A percentile compares a stretch with the other conserved stretches of the same genome.
These are phyloP conservation scores for Aspergillus incahuasiensis DNA, from an alignment of 495 filamentous ascomycete species.

Conservation along the genomic window DNA sequence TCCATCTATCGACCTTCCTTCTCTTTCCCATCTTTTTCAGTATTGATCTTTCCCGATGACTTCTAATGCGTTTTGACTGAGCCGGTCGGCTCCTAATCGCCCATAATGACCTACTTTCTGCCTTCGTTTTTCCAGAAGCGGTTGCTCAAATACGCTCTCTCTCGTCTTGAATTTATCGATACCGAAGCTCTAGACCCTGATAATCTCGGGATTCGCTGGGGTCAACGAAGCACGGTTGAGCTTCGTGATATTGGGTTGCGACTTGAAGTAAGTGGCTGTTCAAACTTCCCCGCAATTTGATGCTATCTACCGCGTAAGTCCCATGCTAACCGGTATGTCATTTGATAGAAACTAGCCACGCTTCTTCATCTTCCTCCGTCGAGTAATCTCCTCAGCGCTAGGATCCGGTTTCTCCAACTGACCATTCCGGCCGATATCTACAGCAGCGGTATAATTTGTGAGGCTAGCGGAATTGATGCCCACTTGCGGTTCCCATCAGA, in stretches of 20 bases:
- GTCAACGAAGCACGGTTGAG: conserved; percentile 71
- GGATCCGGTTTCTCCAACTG: conserved; percentile 63
- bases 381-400: conserved; percentile 65
- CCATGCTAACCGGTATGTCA: conserved; percentile 12
- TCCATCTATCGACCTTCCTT: not conserved
- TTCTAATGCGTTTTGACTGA: conserved; percentile 22
- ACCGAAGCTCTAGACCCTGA: conserved; percentile 74
- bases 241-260: conserved; percentile 75
- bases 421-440: conserved; percentile 80
- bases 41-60: conserved; percentile 30
- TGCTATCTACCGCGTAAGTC: conserved; percentile 6
- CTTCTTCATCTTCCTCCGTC: conserved; percentile 66
- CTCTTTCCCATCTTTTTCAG: conserved; percentile 13
- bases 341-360: conserved; percentile 65
- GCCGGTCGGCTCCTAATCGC: conserved; percentile 28
- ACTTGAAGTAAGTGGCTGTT: conserved; percentile 53
- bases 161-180: conserved; percentile 75
- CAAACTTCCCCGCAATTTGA: conserved; percentile 13
- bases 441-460: conserved; percentile 68
- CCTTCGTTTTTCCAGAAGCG: conserved; percentile 78
- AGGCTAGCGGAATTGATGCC: conserved; percentile 72
- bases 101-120: conserved; percentile 54
- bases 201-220: conserved; percentile 71
- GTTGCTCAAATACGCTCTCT: conserved; percentile 74
- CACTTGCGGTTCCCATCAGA: conserved; percentile 45